phyloP scores from a whole-genome alignment of 257 asterid species.

The Solanum paucissectum region DNA sequence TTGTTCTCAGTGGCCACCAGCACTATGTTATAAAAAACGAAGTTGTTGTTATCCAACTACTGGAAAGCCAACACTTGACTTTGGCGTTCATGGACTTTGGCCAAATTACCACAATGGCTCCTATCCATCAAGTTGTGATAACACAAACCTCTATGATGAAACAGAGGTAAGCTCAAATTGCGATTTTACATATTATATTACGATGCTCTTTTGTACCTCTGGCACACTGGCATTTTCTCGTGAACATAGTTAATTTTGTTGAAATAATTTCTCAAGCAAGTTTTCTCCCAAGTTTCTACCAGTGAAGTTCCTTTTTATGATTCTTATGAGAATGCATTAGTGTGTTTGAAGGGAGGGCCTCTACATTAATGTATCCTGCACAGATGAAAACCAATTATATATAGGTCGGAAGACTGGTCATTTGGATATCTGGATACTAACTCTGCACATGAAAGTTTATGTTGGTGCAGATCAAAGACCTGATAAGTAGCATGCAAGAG shows the following conservation, averaged over 20 bases:
- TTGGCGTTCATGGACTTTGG: constrained; percentile 17
- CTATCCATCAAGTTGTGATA: constrained; percentile 7
- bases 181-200: neutral
- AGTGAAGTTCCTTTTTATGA: neutral
- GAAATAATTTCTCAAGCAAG: neutral
- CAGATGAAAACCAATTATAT: neutral
- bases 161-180: constrained; percentile 4
- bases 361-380: neutral
- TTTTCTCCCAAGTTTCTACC: neutral
- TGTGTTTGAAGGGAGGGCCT: neutral
- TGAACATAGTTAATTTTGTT: neutral
- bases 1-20: constrained; percentile 17
- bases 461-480: constrained; percentile 3
- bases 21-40: constrained; percentile 4
- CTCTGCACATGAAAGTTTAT: neutral
- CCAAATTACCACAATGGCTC: constrained; percentile 10
- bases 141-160: neutral
- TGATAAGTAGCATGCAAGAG: constrained; percentile 8
- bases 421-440: neutral
- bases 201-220: neutral
- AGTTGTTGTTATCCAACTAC: constrained; percentile 10
- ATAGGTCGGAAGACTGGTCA: neutral
- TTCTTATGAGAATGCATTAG: neutral
- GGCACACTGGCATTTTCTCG: neutral
- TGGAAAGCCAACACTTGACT: constrained; percentile 15